Base-by-base conservation (phyloP, 192 early-diverging fungal species). In the Phlyctochytrium planicorne region DNA sequence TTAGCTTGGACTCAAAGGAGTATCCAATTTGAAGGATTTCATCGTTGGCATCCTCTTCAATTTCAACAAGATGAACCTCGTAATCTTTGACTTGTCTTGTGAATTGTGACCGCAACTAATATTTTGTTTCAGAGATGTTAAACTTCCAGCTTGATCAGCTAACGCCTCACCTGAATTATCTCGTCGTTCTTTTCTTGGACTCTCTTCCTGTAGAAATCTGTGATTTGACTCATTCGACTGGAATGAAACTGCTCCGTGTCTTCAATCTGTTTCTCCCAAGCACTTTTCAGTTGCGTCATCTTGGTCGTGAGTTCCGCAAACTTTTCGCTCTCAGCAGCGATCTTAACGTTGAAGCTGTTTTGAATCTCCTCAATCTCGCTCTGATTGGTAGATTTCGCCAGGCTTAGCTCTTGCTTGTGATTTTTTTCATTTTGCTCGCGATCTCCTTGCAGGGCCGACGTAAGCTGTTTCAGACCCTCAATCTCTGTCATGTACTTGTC, bases 401-500 rank as follows among this genome's bases (percentile, higher is more conserved):
- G 31, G 25, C 36, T 53, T 12, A 82, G 16, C 62, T 80, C 78
- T 30, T 59, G 59, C 30, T 59, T 32, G 50, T 73, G 72, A 25
- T 52, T 56, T n/a, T 67, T 59, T 35, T 75, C 63, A 30, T 75
- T 82, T 27, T 59, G 32, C 30, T 76, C 72, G 20, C 70, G 63
- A 27, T 83, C 81, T 24, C 34, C n/a, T 32, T 78, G 55, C 20
- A 70, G 32, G 10, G 62, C 63, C 23, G 68, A 25, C 24, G 68
- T 74, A 24, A 83, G 69, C 62, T 76, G 61, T 61, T 85, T 80
- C 30, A 84, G 64, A 3, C 57, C 72, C 55, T 80, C 80, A 17
- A 85, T 78, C 65, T 86, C 84, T 30, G 60, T 32, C 57, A 37
- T 65, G 63, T 77, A 79, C 59, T 83, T 84, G 24, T 82, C 77